Base-by-base conservation (phyloP, 2,329 filamentous ascomycete genomes). In the Nigrospora sphaerica region DNA sequence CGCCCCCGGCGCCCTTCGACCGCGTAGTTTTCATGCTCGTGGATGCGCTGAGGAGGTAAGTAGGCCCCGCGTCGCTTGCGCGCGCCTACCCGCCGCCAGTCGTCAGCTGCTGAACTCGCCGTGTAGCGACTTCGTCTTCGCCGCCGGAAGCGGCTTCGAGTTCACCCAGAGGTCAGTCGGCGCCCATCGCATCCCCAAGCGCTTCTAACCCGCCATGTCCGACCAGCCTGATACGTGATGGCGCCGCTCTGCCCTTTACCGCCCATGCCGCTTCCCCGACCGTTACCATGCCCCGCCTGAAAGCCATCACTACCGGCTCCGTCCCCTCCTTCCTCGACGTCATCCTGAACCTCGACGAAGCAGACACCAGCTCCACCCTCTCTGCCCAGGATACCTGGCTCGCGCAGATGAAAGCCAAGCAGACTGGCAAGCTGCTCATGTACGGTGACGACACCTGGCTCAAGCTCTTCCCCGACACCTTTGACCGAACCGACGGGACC, bases 401-500 rank as follows among this genome's bases (percentile, higher is more conserved):
- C 23, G 87, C 90, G 33, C 93, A 98, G 71, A 82, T 98, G 69
- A 92, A 85, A 63, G 81, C 83, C 33, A 85, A 81, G 57, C 70
- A 73, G 19, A 64, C 71, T 16, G 88, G 88, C 17, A 90, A 88
- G 58, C 74, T 97, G 51, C 73, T 96, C 62, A 93, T 98, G 85
- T 96, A 93, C 61, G 93, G 93, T 42, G 93, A 98, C 60, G 93
- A 98, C 64, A 98, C 93, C 17, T 98, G 93, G 95, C 72, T 98
- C 56, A 97, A 96, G 70, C 75, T 98, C 13, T 98, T 98, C 58
- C 93, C 93, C 1, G 81, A 79, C 14, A 89, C 86, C 41, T 98
- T 98, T 69, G 81, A 85, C 55, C 83, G 91, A 36, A 75, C 83
- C 43, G 95, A 98, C 66, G 93, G 95, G 41, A 98, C 93, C 2